Conservation (phyloP, 2,329 filamentous ascomycete genomes). For the Ophiostoma himal-ulmi region DNA sequence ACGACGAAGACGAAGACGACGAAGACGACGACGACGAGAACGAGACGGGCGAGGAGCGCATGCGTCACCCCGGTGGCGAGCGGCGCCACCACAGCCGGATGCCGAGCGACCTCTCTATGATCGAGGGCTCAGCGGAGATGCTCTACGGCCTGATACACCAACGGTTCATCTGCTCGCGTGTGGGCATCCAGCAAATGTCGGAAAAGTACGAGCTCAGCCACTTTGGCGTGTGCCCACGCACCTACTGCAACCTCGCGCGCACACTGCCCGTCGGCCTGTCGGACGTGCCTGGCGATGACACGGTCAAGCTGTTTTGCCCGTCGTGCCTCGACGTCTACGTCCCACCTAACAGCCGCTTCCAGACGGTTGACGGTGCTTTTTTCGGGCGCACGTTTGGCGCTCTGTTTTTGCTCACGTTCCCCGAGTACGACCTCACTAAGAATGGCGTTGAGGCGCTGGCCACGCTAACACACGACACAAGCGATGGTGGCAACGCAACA, state of each 20-base stretch:
- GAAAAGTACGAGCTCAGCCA: slow-evolving; percentile 98
- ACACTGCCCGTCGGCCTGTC: slow-evolving; percentile 90
- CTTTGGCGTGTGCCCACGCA: slow-evolving; percentile 92
- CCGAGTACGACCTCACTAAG: slow-evolving; percentile 82
- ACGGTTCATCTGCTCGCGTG: slow-evolving; percentile 92
- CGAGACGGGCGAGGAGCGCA: slow-evolving; percentile 60
- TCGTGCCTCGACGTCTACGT: slow-evolving; percentile 96
- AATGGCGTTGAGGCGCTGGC: slow-evolving; percentile 57
- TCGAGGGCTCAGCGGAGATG: slow-evolving; percentile 96
- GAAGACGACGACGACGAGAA: slow-evolving; percentile 73
- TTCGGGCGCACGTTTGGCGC: slow-evolving; percentile 97
- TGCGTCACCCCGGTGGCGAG: slow-evolving; percentile 48
- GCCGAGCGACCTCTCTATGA: slow-evolving; percentile 87
- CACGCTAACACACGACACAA: slow-evolving; percentile 27
- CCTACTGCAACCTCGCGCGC: slow-evolving; percentile 82
- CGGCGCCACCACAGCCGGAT: slow-evolving; percentile 76
- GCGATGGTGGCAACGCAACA: slow-evolving; percentile 23
- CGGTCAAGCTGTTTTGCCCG: slow-evolving; percentile 96
- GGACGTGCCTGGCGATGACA: slow-evolving; percentile 93
- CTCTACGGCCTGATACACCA: slow-evolving; percentile 98
- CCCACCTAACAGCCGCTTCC: slow-evolving; percentile 93
- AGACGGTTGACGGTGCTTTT: slow-evolving; percentile 95
- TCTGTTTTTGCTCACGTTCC: slow-evolving; percentile 97
- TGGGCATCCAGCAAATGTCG: slow-evolving; percentile 97
- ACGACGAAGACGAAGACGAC: slow-evolving; percentile 78